A percentile compares a stretch with the other conserved stretches of the same genome.
These are phyloP conservation scores for Ensete ventricosum DNA, from an alignment of 176 grass and related monocot genomes.

Conservation along the genomic window DNA sequence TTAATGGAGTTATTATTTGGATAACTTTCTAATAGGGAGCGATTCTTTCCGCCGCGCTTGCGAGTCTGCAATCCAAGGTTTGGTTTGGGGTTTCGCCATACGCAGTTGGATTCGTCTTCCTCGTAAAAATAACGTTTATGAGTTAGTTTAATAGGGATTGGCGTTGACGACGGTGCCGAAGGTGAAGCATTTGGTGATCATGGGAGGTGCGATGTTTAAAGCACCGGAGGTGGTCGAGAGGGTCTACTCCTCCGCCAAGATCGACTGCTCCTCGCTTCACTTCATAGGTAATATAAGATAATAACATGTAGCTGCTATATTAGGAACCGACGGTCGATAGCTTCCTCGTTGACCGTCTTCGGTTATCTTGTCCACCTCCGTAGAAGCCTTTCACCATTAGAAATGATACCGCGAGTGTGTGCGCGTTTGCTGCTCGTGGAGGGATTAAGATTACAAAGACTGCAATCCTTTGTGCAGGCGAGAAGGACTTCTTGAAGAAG, in stretches of 20 bases:
- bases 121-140: not conserved
- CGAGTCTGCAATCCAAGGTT: conserved; percentile 59
- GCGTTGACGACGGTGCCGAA: conserved; percentile 70
- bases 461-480: not conserved
- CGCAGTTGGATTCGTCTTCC: not conserved
- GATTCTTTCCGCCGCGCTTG: conserved; percentile 54
- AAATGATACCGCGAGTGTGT: not conserved
- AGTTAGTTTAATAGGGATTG: conserved; percentile 35
- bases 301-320: not conserved
- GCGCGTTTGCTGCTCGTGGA: too few species aligned
- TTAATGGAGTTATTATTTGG: not conserved
- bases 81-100: not conserved
- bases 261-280: conserved; percentile 58
- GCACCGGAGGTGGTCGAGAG: conserved; percentile 32
- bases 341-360: too few species aligned
- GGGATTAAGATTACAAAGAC: too few species aligned
- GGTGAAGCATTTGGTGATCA: conserved; percentile 66
- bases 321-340: not conserved
- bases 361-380: not conserved
- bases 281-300: conserved; percentile 47
- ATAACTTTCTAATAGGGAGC: conserved; percentile 36
- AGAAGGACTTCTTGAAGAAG: conserved; percentile 1
- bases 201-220: conserved; percentile 55
- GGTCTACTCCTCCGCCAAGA: conserved; percentile 54
- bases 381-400: not conserved